Base-by-base conservation (phyloP, 352 stramenopile genomes). In the Globisporangium acanthophoron region DNA sequence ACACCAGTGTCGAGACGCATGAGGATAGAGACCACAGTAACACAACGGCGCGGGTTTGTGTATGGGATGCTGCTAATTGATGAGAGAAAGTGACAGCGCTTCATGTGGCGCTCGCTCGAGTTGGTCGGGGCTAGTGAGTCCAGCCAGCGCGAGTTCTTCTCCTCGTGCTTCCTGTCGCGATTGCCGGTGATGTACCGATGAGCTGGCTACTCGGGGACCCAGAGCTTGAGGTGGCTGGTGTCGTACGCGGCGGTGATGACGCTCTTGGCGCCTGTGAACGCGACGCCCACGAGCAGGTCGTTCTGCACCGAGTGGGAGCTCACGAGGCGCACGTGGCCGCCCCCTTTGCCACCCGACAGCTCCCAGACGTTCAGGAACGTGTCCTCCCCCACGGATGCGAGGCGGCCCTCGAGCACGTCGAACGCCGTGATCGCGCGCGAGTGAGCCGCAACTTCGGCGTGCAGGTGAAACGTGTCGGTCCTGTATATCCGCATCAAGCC, bases 341-440 rank as follows among this genome's bases (percentile, higher is more conserved):
- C 50, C 1, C 40, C 48, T 31, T 66, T 71, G 46, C 21, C 65
- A 20, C 56, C 70, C 2, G 52, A 52, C 16, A 87, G 58, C 52
- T 90, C 79, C 80, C 82, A 92, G 48, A 91, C 74, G 57, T 94
- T 90, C 49, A 91, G 50, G 63, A 87, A 94, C 12, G 77, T 90
- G 60, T 94, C 77, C 56, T 92, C 80, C 9, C 80, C 76, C 40
- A 91, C 80, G 0, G 78, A 85, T 51, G 76, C 80, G 45, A 87
- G 57, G 49, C 71, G 65, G 44, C 76, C 65, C 29, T 83, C 80
- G 43, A 66, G 63, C 29, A 70, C 61, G 49, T 88, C 82, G 21
- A 92, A 51, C 11, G 75, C 82, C 1, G 78, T 90, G 65, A 91
- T 74, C 1, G 78, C 78, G 2, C 85, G 80, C 8, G 78, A 83